These are phyloP conservation scores for Coleophoma eucalyptorum DNA, from an alignment of 2,329 filamentous ascomycete genomes.

Conservation along the genomic window DNA sequence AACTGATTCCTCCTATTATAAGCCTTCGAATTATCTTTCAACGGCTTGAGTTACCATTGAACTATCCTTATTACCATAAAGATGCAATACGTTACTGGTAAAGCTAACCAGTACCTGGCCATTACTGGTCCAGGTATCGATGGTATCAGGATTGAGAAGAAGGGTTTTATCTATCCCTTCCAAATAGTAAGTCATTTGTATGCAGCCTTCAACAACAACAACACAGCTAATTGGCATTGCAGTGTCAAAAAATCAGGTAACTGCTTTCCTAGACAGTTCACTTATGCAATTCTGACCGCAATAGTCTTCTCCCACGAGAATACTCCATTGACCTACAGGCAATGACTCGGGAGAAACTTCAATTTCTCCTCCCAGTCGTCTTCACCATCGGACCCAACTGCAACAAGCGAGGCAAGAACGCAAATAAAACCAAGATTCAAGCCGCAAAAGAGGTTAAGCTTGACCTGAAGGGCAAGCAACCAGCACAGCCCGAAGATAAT, in stretches of 20 bases:
- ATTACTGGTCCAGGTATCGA: conserved; percentile 76
- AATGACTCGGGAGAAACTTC: conserved; percentile 86
- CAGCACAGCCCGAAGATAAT: conserved; percentile 11
- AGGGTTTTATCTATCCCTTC: conserved; percentile 67
- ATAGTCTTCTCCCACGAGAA: conserved; percentile 20
- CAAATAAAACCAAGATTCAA: background rate
- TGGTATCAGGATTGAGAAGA: conserved; percentile 74
- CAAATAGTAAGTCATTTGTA: conserved; percentile 46
- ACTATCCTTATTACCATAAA: too few relatives aligned
- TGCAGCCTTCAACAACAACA: background rate
- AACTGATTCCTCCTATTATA: too few relatives aligned
- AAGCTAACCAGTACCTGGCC: conserved; percentile 81
- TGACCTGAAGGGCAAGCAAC: conserved; percentile 18
- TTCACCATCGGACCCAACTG: conserved; percentile 84
- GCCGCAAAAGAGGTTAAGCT: background rate
- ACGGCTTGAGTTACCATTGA: too few relatives aligned
- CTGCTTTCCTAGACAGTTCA: conserved; percentile 18
- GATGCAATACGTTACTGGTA: conserved; percentile 65
- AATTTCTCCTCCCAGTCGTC: conserved; percentile 77
- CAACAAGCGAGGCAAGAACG: conserved; percentile 43
- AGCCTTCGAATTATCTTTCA: too few relatives aligned
- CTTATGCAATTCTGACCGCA: background rate
- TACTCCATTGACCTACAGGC: conserved; percentile 55
- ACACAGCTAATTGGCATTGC: background rate
- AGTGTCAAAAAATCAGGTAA: conserved; percentile 20